Percentiles rank a stretch among this genome's conserved stretches.
phyloP scores from a whole-genome alignment of 2,329 filamentous ascomycete genomes.

The Sarocladium brachiariae region DNA sequence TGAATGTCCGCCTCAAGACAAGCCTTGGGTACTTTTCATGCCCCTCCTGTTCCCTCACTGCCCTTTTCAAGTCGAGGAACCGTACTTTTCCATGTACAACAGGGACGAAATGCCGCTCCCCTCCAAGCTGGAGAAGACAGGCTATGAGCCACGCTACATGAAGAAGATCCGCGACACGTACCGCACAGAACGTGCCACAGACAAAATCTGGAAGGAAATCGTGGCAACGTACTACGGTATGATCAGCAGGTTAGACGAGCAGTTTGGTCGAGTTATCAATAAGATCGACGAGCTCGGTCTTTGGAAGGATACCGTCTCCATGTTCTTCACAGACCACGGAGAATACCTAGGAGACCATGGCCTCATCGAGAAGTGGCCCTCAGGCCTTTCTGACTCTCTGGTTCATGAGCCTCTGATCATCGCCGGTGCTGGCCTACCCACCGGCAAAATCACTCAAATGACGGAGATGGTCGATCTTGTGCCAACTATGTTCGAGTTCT shows the following conservation, averaged over 20 bases:
- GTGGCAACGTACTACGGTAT: slow-evolving; percentile 40
- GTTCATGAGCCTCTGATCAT: slow-evolving; percentile 37
- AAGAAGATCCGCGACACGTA: slow-evolving; percentile 29
- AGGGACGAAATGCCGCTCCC: slow-evolving; percentile 20
- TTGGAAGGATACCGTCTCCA: slow-evolving; percentile 32
- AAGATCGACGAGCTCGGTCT: slow-evolving; percentile 25
- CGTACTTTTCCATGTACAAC: slow-evolving; percentile 40
- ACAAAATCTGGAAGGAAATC: slow-evolving; percentile 36
- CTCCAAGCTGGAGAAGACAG: slow-evolving; percentile 23
- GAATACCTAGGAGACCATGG: slow-evolving; percentile 41
- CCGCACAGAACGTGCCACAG: slow-evolving; percentile 30
- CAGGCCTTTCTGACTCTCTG: slow-evolving; percentile 33
- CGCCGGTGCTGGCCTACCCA: slow-evolving; percentile 32
- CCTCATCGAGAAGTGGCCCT: slow-evolving; percentile 42
- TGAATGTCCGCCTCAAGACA: slow-evolving; percentile 31
- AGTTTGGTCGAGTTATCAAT: slow-evolving; percentile 34
- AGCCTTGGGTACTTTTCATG: slow-evolving; percentile 36
- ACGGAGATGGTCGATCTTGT: slow-evolving; percentile 39
- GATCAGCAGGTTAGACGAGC: slow-evolving; percentile 37
- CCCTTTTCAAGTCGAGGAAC: slow-evolving; percentile 41
- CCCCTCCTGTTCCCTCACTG: slow-evolving; percentile 37
- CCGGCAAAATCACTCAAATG: slow-evolving; percentile 27
- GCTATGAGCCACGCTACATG: slow-evolving; percentile 37
- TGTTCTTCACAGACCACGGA: slow-evolving; percentile 39
- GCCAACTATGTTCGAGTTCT: slow-evolving; percentile 34